Conservation (phyloP, 1,284 basidiomycete genomes). For the Somion occarium region DNA sequence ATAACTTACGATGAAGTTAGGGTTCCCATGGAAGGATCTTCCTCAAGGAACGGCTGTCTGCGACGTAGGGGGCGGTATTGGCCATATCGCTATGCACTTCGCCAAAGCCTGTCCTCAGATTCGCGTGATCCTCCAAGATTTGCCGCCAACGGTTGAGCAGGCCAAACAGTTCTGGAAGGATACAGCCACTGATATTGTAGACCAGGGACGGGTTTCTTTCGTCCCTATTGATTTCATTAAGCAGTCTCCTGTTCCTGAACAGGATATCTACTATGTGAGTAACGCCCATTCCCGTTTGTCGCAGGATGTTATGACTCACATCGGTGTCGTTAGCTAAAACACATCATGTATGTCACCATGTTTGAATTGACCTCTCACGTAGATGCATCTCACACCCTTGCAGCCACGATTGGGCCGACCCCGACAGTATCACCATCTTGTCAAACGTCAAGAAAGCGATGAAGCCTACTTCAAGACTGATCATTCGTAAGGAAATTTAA, state of each 20-base stretch:
- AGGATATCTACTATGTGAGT: slow-evolving; percentile 44
- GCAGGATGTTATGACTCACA: too few relatives aligned
- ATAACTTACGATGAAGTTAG: slow-evolving; percentile 21
- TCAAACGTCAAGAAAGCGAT: slow-evolving; percentile 19
- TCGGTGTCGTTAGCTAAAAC: slow-evolving; percentile 1
- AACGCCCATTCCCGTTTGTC: too few relatives aligned
- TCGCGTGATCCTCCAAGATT: slow-evolving; percentile 42
- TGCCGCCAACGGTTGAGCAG: slow-evolving; percentile 32
- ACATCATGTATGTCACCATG: not conserved
- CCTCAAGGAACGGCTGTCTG: slow-evolving; percentile 33
- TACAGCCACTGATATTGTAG: slow-evolving; percentile 29
- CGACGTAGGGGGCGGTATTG: slow-evolving; percentile 46
- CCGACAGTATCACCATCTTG: slow-evolving; percentile 21
- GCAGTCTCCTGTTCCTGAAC: slow-evolving; percentile 33
- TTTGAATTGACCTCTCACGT: not conserved
- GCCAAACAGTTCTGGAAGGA: slow-evolving; percentile 33
- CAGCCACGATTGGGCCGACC: slow-evolving; percentile 27
- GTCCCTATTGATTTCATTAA: slow-evolving; percentile 42
- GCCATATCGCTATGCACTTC: slow-evolving; percentile 37
- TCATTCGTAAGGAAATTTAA: slow-evolving; percentile 18
- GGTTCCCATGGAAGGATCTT: slow-evolving; percentile 41
- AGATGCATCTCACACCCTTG: not conserved
- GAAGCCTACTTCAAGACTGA: slow-evolving; percentile 15
- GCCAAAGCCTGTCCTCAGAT: slow-evolving; percentile 35
- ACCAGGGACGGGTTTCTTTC: slow-evolving; percentile 32